These are phyloP conservation scores for Boletus speciosus DNA, from an alignment of 768 basidiomycete species.

Conservation along the genomic window DNA sequence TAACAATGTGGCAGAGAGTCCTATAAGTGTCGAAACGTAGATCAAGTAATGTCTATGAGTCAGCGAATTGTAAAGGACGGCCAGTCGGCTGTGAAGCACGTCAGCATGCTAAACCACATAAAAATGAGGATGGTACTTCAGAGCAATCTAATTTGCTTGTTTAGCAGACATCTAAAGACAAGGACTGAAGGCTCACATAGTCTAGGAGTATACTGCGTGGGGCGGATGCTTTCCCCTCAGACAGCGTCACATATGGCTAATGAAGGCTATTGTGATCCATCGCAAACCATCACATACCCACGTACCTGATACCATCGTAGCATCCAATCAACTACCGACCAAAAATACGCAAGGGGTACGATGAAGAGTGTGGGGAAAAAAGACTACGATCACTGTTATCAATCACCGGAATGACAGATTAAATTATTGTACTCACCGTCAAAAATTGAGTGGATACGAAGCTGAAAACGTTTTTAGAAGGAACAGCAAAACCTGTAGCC, in stretches of 20 bases:
- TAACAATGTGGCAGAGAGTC: conserved; percentile 42
- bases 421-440: conserved; percentile 35
- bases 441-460: conserved; percentile 45
- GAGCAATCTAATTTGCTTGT: conserved; percentile 33
- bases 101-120: background rate
- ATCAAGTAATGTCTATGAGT: conserved; percentile 54
- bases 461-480: conserved; percentile 45
- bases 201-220: conserved; percentile 62
- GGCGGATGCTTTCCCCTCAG: conserved; percentile 49
- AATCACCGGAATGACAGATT: background rate
- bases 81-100: conserved; percentile 36
- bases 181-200: conserved; percentile 44
- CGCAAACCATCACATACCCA: background rate
- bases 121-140: conserved; percentile 35
- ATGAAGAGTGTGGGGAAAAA: conserved; percentile 56
- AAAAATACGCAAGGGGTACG: conserved; percentile 47
- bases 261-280: conserved; percentile 3
- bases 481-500: conserved; percentile 50
- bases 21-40: conserved; percentile 49
- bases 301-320: conserved; percentile 58
- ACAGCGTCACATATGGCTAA: conserved; percentile 62
- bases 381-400: conserved; percentile 35
- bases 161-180: background rate
- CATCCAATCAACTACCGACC: conserved; percentile 52
- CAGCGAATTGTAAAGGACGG: conserved; percentile 43